Evolutionary conservation across 129 eudicot genomes (phyloP).

Genomic region (Flaveria sonorensis): DNA sequence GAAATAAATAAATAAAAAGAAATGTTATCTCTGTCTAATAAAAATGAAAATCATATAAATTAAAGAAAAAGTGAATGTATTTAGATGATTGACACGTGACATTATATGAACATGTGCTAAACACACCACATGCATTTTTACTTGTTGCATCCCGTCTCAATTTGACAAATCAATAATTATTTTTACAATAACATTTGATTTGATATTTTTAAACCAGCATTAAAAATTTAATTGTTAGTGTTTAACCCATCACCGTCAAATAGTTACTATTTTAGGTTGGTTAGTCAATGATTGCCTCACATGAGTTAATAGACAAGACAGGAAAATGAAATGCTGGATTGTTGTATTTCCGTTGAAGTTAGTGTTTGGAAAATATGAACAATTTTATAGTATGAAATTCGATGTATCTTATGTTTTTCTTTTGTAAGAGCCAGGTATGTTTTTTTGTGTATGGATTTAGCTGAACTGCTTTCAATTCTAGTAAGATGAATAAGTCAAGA

Average conservation of each 20-base stretch:
- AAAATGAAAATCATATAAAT: no score
- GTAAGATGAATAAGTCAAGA: slow-evolving; percentile 1
- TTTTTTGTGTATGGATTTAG: slow-evolving; percentile 19
- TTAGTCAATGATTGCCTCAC: background rate
- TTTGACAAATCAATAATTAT: no score
- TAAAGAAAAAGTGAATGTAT: no score
- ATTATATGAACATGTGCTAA: no score
- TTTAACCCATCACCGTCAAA: no score
- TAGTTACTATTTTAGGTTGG: background rate
- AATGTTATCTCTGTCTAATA: background rate
- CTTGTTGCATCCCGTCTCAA: no score
- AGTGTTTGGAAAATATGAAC: slow-evolving; percentile 36
- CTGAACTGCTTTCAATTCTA: slow-evolving; percentile 9
- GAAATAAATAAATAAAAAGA: background rate
- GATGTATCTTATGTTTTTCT: slow-evolving; percentile 27
- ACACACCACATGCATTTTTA: no score
- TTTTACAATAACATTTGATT: no score
- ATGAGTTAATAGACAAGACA: slow-evolving; percentile 37
- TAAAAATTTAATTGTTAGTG: no score
- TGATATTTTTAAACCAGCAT: no score
- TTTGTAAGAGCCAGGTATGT: slow-evolving; percentile 21
- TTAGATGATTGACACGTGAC: no score
- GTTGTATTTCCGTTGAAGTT: slow-evolving; percentile 8
- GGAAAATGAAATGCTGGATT: slow-evolving; percentile 21
- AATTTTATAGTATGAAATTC: slow-evolving; percentile 8